Conservation (phyloP, 257 asterid genomes). For the Solanum corneliomulleri region DNA sequence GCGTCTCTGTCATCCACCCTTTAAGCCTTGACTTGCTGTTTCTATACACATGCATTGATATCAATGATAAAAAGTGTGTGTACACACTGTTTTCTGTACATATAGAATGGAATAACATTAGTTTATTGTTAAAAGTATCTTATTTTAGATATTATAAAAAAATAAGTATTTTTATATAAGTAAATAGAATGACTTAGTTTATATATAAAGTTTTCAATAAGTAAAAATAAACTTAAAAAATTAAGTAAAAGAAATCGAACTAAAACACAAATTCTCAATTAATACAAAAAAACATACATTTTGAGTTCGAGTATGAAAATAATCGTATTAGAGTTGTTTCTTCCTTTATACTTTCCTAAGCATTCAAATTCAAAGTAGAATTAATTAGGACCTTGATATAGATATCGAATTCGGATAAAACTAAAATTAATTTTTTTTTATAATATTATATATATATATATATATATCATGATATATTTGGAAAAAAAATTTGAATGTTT, state of each 20-base stretch:
- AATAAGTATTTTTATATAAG: no score
- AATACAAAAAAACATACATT: neutral
- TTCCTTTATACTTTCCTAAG: no score
- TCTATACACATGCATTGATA: neutral
- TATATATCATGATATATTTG: neutral
- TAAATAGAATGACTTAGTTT: neutral
- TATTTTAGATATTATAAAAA: neutral
- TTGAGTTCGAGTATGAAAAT: neutral
- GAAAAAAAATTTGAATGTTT: neutral
- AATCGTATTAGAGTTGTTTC: neutral
- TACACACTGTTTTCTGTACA: neutral
- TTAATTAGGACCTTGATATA: rapidly evolving
- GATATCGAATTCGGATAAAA: no score
- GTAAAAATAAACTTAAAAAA: no score
- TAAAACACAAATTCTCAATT: neutral
- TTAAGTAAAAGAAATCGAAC: neutral
- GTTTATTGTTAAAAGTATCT: neutral
- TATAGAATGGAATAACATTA: neutral
- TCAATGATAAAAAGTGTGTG: neutral
- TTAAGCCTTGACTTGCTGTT: neutral
- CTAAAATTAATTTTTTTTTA: no score
- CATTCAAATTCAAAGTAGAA: no score
- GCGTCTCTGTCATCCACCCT: neutral
- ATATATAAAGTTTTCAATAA: neutral
- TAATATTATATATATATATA: neutral